Conservation (phyloP, 148 eudicot species). For the Beta vulgaris region DNA sequence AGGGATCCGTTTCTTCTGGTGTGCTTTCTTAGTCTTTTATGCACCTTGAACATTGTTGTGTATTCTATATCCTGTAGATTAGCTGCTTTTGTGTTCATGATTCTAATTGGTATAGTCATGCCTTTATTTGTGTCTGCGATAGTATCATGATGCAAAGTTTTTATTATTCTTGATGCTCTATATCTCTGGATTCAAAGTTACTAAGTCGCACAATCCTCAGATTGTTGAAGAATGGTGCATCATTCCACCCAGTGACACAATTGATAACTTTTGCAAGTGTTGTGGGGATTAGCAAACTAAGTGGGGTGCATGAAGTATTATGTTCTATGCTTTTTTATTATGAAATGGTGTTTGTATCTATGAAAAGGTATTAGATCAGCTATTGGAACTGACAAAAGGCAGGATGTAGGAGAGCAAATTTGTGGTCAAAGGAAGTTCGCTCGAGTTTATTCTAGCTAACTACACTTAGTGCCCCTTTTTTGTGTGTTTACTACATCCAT, state of each 20-base stretch:
- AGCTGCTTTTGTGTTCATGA: background rate
- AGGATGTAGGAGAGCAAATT: background rate
- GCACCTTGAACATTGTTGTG: background rate
- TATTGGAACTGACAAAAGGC: background rate
- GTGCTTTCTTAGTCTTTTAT: conserved; percentile 20
- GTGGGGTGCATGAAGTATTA: background rate
- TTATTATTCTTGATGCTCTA: background rate
- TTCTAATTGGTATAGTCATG: too few relatives aligned
- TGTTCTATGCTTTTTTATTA: background rate
- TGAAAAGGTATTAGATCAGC: too few relatives aligned
- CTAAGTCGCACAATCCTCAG: too few relatives aligned
- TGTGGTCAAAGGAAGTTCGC: background rate
- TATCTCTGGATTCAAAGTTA: too few relatives aligned
- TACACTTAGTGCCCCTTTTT: background rate
- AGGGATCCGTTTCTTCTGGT: conserved; percentile 97
- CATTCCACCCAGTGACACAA: too few relatives aligned
- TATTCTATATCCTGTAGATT: background rate
- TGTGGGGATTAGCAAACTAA: background rate
- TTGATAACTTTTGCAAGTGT: background rate
- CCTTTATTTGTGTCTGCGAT: background rate
- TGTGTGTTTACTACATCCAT: background rate
- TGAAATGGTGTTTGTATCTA: background rate
- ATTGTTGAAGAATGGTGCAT: too few relatives aligned
- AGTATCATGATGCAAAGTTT: background rate
- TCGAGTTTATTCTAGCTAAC: background rate